Evolutionary conservation across 1,284 basidiomycete species (phyloP).

Genomic region (Ganoderma sp.): DNA sequence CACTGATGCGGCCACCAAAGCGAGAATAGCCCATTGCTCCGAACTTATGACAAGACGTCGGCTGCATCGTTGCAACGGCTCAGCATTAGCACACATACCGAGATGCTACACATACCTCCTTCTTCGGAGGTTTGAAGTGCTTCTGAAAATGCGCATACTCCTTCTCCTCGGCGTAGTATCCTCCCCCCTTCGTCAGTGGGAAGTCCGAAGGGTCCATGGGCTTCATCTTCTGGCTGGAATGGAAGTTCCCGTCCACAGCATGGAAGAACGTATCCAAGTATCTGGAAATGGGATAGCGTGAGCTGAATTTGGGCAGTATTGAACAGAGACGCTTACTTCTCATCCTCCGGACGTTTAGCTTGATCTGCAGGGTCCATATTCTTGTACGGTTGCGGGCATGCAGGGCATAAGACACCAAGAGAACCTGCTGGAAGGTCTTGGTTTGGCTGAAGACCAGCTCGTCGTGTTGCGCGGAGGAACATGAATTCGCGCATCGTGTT

Average conservation of each 20-base stretch:
- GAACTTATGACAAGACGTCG: conserved; percentile 13
- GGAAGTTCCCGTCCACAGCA: neutral
- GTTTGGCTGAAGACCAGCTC: neutral
- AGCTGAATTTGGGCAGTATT: too few relatives aligned
- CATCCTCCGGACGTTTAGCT: neutral
- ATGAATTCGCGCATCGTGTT: conserved; percentile 24
- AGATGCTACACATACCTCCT: neutral
- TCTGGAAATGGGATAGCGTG: neutral
- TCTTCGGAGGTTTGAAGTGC: neutral
- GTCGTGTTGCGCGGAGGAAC: conserved; percentile 18
- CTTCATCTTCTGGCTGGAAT: neutral
- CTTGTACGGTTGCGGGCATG: conserved; percentile 31
- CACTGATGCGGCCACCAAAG: neutral
- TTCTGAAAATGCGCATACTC: neutral
- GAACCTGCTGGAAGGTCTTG: neutral
- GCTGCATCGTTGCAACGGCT: neutral
- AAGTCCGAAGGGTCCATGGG: neutral
- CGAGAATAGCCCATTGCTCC: conserved; percentile 9
- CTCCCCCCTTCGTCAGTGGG: neutral
- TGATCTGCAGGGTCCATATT: conserved; percentile 33
- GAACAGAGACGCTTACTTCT: neutral
- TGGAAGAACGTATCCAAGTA: neutral
- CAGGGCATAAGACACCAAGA: conserved; percentile 22
- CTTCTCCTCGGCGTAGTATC: neutral
- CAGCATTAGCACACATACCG: too few relatives aligned